Evolutionary conservation across 2,329 filamentous ascomycete genomes (phyloP).

Genomic region (Tolypocladium sp.): DNA sequence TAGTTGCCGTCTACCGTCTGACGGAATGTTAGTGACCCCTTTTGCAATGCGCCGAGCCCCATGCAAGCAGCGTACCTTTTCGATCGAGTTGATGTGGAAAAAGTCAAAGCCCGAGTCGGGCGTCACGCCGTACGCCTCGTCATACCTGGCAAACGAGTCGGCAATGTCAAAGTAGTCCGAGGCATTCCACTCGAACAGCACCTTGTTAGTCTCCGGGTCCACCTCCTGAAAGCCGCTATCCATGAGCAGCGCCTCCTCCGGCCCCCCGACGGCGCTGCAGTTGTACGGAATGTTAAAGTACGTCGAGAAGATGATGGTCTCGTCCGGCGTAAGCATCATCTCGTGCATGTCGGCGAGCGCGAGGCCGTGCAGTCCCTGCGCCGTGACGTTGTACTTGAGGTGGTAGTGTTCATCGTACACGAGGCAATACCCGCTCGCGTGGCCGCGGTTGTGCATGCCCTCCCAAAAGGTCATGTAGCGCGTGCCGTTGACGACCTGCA

Average conservation of each 20-base stretch:
- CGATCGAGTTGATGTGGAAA: conserved; percentile 27
- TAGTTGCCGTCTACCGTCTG: neutral
- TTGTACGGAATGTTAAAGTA: conserved; percentile 26
- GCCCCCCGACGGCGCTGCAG: conserved; percentile 19
- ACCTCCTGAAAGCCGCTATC: conserved; percentile 30
- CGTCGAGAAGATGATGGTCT: neutral
- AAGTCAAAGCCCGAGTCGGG: conserved; percentile 23
- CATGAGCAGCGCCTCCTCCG: conserved; percentile 17
- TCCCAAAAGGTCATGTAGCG: neutral
- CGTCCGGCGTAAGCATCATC: neutral
- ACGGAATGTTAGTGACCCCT: neutral
- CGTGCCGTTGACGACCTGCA: conserved; percentile 10
- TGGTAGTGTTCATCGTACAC: neutral
- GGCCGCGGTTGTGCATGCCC: neutral
- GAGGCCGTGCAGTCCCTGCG: neutral
- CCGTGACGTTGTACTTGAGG: neutral
- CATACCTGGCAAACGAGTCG: conserved; percentile 16
- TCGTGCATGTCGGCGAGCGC: neutral
- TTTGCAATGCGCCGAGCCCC: neutral
- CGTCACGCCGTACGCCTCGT: conserved; percentile 17
- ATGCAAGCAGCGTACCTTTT: conserved; percentile 21
- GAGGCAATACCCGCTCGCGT: neutral
- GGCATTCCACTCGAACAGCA: conserved; percentile 27
- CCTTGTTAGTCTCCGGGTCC: conserved; percentile 23
- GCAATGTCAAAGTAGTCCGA: conserved; percentile 18